Conservation (phyloP, 2,329 filamentous ascomycete species). For the Epichloe elymi region DNA sequence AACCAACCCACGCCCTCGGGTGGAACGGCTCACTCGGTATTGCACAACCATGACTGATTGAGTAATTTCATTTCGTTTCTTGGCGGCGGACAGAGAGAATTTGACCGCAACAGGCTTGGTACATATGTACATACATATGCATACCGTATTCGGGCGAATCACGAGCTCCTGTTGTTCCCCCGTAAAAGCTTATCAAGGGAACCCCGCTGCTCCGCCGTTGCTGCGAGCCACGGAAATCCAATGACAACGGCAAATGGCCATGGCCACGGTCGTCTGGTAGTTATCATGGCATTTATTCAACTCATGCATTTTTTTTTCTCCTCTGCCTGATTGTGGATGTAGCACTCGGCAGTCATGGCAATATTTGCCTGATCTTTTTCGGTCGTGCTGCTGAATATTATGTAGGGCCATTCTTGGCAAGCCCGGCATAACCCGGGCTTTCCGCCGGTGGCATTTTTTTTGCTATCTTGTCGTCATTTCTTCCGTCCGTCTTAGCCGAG, state of each 20-base stretch:
- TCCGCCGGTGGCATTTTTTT: too few relatives aligned
- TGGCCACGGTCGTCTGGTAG: not conserved
- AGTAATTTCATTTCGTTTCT: too few relatives aligned
- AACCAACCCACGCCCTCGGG: not conserved
- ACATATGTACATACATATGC: not conserved
- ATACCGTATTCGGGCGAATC: constrained; percentile 2
- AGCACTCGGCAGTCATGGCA: not conserved
- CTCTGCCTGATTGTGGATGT: not conserved
- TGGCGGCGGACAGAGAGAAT: not conserved
- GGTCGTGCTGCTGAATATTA: too few relatives aligned
- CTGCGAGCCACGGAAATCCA: not conserved
- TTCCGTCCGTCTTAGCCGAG: too few relatives aligned
- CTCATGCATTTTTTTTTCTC: too few relatives aligned
- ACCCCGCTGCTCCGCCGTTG: not conserved
- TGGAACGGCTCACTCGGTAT: too few relatives aligned
- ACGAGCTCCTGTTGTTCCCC: not conserved
- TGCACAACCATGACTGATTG: not conserved
- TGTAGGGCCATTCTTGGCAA: not conserved
- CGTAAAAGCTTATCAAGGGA: constrained; percentile 2
- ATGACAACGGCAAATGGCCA: not conserved
- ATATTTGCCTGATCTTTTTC: too few relatives aligned
- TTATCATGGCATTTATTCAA: too few relatives aligned
- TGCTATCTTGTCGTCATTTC: too few relatives aligned
- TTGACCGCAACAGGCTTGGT: not conserved
- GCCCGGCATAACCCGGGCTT: not conserved